Evolutionary conservation across 2,329 filamentous ascomycete genomes (phyloP), one percentile per base, ranked within the genome.

Genomic region (Alternaria solani): DNA sequence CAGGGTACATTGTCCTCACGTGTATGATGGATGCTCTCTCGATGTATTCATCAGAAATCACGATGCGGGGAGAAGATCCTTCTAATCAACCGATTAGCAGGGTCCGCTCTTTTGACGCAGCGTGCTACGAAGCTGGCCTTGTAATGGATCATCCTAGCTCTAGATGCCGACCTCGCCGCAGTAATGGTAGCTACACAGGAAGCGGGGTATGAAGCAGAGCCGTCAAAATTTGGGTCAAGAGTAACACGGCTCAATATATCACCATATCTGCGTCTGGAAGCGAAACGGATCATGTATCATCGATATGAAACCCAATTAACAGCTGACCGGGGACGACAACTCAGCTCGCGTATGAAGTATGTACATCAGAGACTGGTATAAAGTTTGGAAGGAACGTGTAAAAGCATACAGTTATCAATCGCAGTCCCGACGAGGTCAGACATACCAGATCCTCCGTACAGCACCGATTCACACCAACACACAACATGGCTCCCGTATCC

Each of bases 401-500:
- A 8, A 14, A 49, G 20, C 44, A 25, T 8, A 5, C 12, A 53
- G n/a, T 16, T 25, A 23, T 9, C 2, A 16, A 32, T 25, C 16
- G 16, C 5, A 43, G 18, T 18, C 14, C 32, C 26, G 20, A 43
- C 51, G 20, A 23, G 26, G 11, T 34, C 51, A 42, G 26, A 47
- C 14, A 54, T n/a, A 42, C 25, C 32, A 5, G 11, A 7, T 34
- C 14, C 16, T 39, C 28, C 23, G 3, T 8, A 23, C 8, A 55
- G 32, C 18, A 12, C 16, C 14, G 20, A 41, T 20, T 12, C 7
- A 36, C 25, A 49, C 34, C 23, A 16, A 44, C 23, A 4, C 11
- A 34, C 28, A 65, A 14, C 51, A 75, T 75, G 72, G 69, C 72
- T 61, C 61, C 67, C n/a, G 11, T 32, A 30, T 68, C 66, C 36